A percentile compares a stretch with the other conserved stretches of the same genome.
Evolutionary conservation across 192 early-diverging fungal species (phyloP).

Genomic region (Backusella macrospora): DNA sequence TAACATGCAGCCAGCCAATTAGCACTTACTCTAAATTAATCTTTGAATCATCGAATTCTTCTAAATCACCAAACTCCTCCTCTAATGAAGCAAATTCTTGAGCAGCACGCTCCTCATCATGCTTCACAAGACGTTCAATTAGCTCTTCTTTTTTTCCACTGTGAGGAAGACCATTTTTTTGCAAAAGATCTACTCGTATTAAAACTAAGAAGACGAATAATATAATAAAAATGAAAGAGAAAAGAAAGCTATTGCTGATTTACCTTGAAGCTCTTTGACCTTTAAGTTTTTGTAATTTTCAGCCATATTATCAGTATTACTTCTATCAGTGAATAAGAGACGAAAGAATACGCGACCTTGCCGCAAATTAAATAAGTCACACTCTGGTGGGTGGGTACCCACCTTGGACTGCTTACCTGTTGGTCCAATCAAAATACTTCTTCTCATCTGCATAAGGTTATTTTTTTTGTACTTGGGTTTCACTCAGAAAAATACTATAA

Average conservation of each 20-base stretch:
- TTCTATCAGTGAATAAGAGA: neutral
- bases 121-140: conserved; percentile 59
- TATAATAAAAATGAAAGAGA: neutral
- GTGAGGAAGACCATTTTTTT: conserved; percentile 53
- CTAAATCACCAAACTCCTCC: conserved; percentile 35
- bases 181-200: conserved; percentile 46
- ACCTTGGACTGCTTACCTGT: neutral
- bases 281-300: conserved; percentile 48
- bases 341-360: conserved; percentile 17
- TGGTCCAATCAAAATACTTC: neutral
- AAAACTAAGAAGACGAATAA: neutral
- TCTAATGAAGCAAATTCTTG: conserved; percentile 34
- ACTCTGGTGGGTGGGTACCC: neutral
- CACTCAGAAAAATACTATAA: neutral
- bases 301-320: conserved; percentile 17
- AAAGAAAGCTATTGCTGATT: neutral
- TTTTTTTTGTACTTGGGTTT: neutral
- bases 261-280: conserved; percentile 57
- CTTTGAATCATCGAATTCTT: conserved; percentile 42
- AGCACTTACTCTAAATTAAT: conserved; percentile 39
- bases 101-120: conserved; percentile 51
- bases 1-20: neutral
- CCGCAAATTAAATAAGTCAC: neutral
- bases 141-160: conserved; percentile 72
- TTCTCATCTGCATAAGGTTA: neutral